These are phyloP conservation scores for Trifolium fragiferum DNA, from an alignment of 306 rosid species.

Conservation along the genomic window DNA sequence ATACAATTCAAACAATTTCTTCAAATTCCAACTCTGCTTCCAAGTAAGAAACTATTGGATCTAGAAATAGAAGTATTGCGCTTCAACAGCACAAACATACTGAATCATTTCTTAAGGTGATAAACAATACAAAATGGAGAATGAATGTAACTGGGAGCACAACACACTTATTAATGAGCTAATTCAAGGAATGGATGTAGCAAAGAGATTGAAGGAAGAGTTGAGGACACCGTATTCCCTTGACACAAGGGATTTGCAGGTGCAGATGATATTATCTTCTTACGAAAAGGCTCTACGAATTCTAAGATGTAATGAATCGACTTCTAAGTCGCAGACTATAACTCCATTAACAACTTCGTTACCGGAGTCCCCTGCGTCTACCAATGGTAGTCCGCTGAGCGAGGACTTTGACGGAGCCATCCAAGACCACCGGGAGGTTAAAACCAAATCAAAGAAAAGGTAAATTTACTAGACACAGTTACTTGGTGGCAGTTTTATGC, in stretches of 20 bases:
- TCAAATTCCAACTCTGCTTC: conserved; percentile 35
- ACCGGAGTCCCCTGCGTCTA: conserved; percentile 65
- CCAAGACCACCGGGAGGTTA: conserved; percentile 52
- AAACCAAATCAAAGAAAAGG: conserved; percentile 79
- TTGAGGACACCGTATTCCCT: conserved; percentile 49
- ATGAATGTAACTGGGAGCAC: conserved; percentile 64
- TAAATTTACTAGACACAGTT: conserved; percentile 36
- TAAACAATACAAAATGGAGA: conserved; percentile 58
- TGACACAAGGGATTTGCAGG: conserved; percentile 54
- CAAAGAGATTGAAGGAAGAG: conserved; percentile 68
- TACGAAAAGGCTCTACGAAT: conserved; percentile 76
- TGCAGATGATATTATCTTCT: conserved; percentile 69
- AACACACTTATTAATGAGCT: conserved; percentile 67
- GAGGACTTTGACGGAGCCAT: conserved; percentile 55
- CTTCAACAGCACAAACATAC: background rate
- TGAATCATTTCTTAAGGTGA: conserved; percentile 3
- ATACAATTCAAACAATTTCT: conserved; percentile 34
- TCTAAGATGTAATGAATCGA: conserved; percentile 58
- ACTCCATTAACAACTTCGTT: conserved; percentile 32
- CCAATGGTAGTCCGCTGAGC: conserved; percentile 55
- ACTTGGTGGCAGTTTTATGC: conserved; percentile 35
- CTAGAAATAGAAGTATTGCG: background rate
- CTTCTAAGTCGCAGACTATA: conserved; percentile 40
- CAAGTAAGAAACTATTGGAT: conserved; percentile 34
- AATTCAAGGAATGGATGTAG: conserved; percentile 80